These are phyloP conservation scores for Polyplosphaeria fusca DNA, from an alignment of 495 filamentous ascomycete species.

Conservation along the genomic window DNA sequence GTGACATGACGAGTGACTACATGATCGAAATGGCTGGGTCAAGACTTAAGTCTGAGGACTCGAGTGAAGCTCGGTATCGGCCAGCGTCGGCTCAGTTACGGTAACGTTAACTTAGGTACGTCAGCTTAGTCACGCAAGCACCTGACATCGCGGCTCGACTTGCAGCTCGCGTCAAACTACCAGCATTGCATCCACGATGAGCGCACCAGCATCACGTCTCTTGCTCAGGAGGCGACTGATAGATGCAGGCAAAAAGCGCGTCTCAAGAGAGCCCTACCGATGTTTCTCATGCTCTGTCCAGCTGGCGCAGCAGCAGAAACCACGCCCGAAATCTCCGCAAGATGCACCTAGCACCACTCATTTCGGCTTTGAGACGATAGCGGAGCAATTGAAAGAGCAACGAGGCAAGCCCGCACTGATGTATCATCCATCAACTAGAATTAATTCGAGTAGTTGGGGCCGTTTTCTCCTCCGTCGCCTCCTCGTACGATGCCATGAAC, in stretches of 20 bases:
- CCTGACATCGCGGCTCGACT: slow-evolving; percentile 14
- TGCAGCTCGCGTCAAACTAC: slow-evolving; percentile 20
- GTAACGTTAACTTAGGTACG: neutral
- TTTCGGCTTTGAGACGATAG: slow-evolving; percentile 88
- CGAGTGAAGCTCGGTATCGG: slow-evolving; percentile 24
- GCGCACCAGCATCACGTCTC: slow-evolving; percentile 15
- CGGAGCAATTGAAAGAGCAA: slow-evolving; percentile 75
- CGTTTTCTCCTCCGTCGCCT: slow-evolving; percentile 94
- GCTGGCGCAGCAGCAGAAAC: slow-evolving; percentile 45
- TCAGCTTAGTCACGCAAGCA: slow-evolving; percentile 17
- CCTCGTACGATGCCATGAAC: slow-evolving; percentile 94
- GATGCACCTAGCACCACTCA: slow-evolving; percentile 65
- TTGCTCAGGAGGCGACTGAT: slow-evolving; percentile 28
- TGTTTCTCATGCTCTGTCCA: slow-evolving; percentile 55
- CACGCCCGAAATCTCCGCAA: slow-evolving; percentile 32
- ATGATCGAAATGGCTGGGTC: neutral
- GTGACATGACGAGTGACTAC: slow-evolving; percentile 20
- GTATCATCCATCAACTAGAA: neutral
- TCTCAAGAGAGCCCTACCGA: slow-evolving; percentile 42
- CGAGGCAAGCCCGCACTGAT: slow-evolving; percentile 50
- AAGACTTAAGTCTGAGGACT: slow-evolving; percentile 18
- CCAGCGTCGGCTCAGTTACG: slow-evolving; percentile 24
- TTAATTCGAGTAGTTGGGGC: slow-evolving; percentile 59
- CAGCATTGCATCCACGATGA: slow-evolving; percentile 16
- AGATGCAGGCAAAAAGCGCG: neutral